Conservation (phyloP, 768 basidiomycete genomes). For the Wakefieldia striispora region DNA sequence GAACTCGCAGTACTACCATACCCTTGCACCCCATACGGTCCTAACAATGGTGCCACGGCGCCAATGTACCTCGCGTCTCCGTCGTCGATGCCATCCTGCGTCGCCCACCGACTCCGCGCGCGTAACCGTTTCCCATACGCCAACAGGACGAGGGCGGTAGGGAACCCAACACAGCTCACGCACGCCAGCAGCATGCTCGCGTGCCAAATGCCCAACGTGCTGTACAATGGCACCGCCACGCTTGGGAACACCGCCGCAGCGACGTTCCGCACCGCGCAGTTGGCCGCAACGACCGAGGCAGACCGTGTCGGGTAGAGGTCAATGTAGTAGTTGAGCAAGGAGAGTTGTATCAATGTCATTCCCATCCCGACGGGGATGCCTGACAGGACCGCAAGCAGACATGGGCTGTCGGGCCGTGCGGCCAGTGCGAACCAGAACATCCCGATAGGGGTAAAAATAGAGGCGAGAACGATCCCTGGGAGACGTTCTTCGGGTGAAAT, state of each 20-base stretch:
- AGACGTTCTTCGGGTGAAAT: conserved; percentile 29
- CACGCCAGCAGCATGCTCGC: conserved; percentile 20
- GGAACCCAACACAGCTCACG: conserved; percentile 25
- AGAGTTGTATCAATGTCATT: conserved; percentile 29
- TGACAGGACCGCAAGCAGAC: conserved; percentile 16
- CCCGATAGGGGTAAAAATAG: conserved; percentile 27
- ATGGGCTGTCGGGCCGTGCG: conserved; percentile 12
- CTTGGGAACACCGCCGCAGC: conserved; percentile 23
- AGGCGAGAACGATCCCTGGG: conserved; percentile 24
- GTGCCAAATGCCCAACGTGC: conserved; percentile 13
- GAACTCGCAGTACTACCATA: conserved; percentile 18
- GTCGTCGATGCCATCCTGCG: conserved; percentile 12
- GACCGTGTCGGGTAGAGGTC: conserved; percentile 31
- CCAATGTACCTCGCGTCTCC: background rate
- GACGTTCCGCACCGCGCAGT: conserved; percentile 24
- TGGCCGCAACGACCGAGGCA: conserved; percentile 29
- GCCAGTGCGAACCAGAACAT: conserved; percentile 28
- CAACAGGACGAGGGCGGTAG: conserved; percentile 18
- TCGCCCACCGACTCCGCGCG: conserved; percentile 26
- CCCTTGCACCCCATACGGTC: background rate
- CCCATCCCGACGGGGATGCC: conserved; percentile 29
- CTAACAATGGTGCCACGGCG: conserved; percentile 15
- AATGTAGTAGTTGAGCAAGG: conserved; percentile 29
- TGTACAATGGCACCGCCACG: conserved; percentile 24
- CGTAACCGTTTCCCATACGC: conserved; percentile 21